phyloP scores from a whole-genome alignment of 768 basidiomycete species.

The Hebeloma cylindrosporum region DNA sequence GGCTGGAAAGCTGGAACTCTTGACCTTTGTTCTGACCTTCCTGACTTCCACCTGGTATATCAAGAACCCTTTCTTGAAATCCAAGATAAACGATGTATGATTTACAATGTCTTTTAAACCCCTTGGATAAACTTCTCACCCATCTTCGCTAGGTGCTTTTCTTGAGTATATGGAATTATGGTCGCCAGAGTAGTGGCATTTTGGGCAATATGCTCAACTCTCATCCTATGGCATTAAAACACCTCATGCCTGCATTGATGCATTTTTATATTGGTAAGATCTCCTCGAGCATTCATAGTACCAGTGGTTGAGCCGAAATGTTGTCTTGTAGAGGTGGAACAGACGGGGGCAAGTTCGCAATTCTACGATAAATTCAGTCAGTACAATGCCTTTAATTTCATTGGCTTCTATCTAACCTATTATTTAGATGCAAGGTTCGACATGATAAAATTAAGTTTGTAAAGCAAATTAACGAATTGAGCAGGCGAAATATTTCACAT shows the following conservation, averaged over 20 bases:
- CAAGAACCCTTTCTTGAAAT: constrained; percentile 97
- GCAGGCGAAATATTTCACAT: constrained; percentile 83
- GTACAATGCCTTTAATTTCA: constrained; percentile 29
- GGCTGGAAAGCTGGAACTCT: constrained; percentile 80
- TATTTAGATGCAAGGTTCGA: constrained; percentile 50
- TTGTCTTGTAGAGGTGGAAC: constrained; percentile 78
- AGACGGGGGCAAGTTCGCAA: constrained; percentile 95
- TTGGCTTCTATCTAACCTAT: neutral
- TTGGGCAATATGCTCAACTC: constrained; percentile 82
- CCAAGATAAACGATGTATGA: constrained; percentile 89
- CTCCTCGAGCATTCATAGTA: neutral
- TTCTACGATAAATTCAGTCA: constrained; percentile 98
- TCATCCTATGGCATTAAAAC: constrained; percentile 80
- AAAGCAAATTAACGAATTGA: neutral
- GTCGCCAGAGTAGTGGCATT: constrained; percentile 65
- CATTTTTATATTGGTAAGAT: constrained; percentile 89
- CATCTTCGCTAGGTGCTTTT: constrained; percentile 58
- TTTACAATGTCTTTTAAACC: neutral
- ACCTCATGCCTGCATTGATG: constrained; percentile 89
- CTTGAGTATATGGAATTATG: constrained; percentile 69
- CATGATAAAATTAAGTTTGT: constrained; percentile 25
- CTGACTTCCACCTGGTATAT: constrained; percentile 95
- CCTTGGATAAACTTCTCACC: constrained; percentile 1
- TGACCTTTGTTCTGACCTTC: constrained; percentile 89
- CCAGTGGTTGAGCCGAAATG: neutral